Conservation (phyloP, 75 land plant species). For the Sequoiadendron giganteum region DNA sequence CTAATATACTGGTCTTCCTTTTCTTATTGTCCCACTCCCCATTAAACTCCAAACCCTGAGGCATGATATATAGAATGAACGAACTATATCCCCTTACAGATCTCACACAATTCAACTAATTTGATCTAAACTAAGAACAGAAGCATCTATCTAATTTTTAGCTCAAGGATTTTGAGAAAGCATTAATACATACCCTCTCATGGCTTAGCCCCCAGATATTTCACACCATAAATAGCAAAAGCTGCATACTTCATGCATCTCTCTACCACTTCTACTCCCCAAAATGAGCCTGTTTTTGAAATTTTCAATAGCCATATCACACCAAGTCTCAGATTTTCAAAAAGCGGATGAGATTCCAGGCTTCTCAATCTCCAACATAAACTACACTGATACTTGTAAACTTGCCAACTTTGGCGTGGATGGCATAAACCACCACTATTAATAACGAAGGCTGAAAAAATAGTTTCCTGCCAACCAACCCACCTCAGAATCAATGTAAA, state of each 20-base stretch:
- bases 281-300: neutral
- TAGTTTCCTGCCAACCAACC: neutral
- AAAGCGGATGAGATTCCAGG: neutral
- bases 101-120: neutral
- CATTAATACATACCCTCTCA: neutral
- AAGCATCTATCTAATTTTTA: neutral
- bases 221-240: constrained; percentile 10
- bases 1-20: constrained; percentile 8
- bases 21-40: constrained; percentile 6
- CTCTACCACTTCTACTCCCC: neutral
- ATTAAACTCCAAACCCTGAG: constrained; percentile 14
- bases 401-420: neutral
- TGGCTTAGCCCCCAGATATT: constrained; percentile 6
- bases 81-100: neutral
- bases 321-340: neutral
- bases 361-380: constrained; percentile 1
- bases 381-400: neutral
- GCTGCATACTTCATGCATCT: neutral
- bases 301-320: constrained; percentile 8
- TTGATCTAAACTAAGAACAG: neutral
- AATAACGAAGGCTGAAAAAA: neutral
- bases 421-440: neutral
- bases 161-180: neutral
- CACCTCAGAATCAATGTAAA: constrained; percentile 8
- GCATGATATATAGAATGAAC: neutral